These are phyloP conservation scores for Vittaforma corneae DNA, from an alignment of 371 early-diverging fungal species.

Conservation along the genomic window DNA sequence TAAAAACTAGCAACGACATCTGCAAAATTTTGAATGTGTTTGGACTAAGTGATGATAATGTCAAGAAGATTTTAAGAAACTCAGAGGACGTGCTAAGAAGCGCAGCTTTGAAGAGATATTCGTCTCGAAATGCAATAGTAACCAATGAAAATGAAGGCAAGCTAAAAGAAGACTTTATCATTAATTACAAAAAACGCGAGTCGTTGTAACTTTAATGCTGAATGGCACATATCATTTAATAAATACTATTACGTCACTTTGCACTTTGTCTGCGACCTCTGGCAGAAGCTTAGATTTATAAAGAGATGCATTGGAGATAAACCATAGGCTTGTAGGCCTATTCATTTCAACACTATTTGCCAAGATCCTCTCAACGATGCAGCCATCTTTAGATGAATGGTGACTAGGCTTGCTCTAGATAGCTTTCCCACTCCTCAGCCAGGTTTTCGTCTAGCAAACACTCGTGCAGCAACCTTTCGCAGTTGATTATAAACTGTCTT, in stretches of 20 bases:
- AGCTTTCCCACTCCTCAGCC: slow-evolving; percentile 22
- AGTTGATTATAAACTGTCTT: slow-evolving; percentile 1
- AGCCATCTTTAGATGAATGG: no score
- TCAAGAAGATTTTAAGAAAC: slow-evolving; percentile 8
- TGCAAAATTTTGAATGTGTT: slow-evolving; percentile 8
- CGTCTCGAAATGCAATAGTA: not conserved
- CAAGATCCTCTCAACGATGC: no score
- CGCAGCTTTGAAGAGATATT: slow-evolving; percentile 19
- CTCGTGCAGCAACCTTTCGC: slow-evolving; percentile 9
- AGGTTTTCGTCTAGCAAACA: not conserved
- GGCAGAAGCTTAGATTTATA: no score
- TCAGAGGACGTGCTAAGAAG: slow-evolving; percentile 5
- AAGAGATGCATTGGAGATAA: no score
- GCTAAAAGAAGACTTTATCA: slow-evolving; percentile 24
- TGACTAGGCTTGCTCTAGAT: not conserved
- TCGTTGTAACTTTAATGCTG: no score
- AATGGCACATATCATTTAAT: no score
- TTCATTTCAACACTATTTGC: no score
- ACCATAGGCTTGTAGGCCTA: no score
- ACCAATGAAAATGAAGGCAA: not conserved
- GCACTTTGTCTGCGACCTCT: no score
- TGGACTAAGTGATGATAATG: not conserved
- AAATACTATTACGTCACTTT: no score
- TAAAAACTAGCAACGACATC: slow-evolving; percentile 7
- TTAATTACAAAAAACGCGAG: slow-evolving; percentile 2